A percentile compares a stretch with the other conserved stretches of the same genome.
Conservation (phyloP, 1,139 yeast genomes). For the Suhomyces choctaworum region DNA sequence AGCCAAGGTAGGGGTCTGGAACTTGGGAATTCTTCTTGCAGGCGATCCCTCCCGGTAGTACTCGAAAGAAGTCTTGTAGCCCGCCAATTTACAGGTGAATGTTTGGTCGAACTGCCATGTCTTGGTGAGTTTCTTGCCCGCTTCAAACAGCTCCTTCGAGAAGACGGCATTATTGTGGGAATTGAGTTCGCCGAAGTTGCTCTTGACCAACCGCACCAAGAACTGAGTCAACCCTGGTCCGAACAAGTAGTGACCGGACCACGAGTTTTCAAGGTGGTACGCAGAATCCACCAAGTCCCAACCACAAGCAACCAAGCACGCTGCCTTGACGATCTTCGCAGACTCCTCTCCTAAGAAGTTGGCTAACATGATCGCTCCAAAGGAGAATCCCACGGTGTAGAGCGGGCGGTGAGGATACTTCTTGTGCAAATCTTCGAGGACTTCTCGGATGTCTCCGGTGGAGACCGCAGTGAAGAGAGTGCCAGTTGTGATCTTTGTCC, state of each 20-base stretch:
- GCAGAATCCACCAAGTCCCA: constrained; percentile 40
- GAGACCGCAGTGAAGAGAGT: constrained; percentile 73
- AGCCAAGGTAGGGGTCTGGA: constrained; percentile 67
- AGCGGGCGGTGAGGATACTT: constrained; percentile 72
- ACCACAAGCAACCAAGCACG: constrained; percentile 49
- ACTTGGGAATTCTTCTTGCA: constrained; percentile 50
- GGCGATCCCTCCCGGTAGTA: constrained; percentile 76
- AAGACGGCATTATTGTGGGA: constrained; percentile 33
- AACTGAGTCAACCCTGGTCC: constrained; percentile 67
- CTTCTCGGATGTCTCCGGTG: constrained; percentile 70
- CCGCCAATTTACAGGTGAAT: constrained; percentile 72
- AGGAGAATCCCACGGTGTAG: constrained; percentile 78
- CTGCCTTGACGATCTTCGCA: constrained; percentile 54
- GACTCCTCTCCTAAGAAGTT: constrained; percentile 54
- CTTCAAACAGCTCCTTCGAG: constrained; percentile 34
- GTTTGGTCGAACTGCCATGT: constrained; percentile 65
- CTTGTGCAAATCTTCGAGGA: constrained; percentile 51
- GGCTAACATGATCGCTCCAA: constrained; percentile 63
- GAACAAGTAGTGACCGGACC: constrained; percentile 63
- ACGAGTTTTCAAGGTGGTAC: constrained; percentile 49
- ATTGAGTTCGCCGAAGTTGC: constrained; percentile 58
- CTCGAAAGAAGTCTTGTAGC: constrained; percentile 65
- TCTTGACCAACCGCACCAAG: constrained; percentile 59
- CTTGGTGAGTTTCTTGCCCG: constrained; percentile 32
- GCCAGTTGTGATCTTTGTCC: constrained; percentile 75